A percentile compares a stretch with the other conserved stretches of the same genome.
These are phyloP conservation scores for Ustilago cynodontis DNA, from an alignment of 1,284 basidiomycete genomes.

Conservation along the genomic window DNA sequence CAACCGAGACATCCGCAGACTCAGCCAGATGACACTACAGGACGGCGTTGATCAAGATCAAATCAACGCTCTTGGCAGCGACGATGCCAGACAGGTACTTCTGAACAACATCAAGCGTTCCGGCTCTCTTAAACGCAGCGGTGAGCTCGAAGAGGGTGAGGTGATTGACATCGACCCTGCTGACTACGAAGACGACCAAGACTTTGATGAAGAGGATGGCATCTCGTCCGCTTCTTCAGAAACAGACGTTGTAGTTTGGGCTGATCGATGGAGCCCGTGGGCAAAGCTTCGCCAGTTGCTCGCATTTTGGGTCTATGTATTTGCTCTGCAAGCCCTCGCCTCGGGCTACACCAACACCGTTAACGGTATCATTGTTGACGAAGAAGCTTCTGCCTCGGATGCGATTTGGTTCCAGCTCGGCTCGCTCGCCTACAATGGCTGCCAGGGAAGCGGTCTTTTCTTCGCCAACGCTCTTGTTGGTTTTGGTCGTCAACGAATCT, in stretches of 20 bases:
- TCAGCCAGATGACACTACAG: conserved; percentile 44
- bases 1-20: conserved; percentile 26
- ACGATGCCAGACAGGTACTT: conserved; percentile 28
- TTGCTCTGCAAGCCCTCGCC: conserved; percentile 48
- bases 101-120: conserved; percentile 28
- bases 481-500: conserved; percentile 39
- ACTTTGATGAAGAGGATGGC: conserved; percentile 23
- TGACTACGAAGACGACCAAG: conserved; percentile 34
- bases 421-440: conserved; percentile 40
- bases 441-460: conserved; percentile 50
- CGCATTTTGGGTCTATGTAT: conserved; percentile 30
- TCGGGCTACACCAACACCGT: conserved; percentile 52
- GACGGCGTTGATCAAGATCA: conserved; percentile 33
- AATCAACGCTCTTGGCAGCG: conserved; percentile 14
- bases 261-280: conserved; percentile 48
- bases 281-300: conserved; percentile 42
- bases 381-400: conserved; percentile 2
- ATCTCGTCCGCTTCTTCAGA: conserved; percentile 24
- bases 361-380: conserved; percentile 16
- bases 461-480: conserved; percentile 39
- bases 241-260: conserved; percentile 31
- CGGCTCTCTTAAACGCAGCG: conserved; percentile 14
- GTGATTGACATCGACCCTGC: conserved; percentile 37
- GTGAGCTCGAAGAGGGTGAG: conserved; percentile 24
- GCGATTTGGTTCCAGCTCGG: conserved; percentile 23